Conservation (phyloP, 2,329 filamentous ascomycete species). For the Magnaporthiopsis poae region DNA sequence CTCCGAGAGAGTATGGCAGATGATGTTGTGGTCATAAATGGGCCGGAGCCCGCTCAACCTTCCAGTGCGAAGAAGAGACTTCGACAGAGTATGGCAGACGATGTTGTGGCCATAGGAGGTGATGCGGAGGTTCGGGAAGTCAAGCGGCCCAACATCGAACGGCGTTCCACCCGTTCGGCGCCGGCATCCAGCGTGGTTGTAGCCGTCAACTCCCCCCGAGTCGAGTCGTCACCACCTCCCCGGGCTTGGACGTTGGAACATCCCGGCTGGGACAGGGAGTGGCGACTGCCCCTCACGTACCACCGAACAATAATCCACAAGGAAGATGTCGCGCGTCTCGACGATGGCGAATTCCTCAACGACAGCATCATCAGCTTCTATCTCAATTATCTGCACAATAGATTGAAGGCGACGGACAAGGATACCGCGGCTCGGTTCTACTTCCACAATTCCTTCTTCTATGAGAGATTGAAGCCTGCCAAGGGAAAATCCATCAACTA, state of each 20-base stretch:
- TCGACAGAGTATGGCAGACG: not conserved
- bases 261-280: conserved; percentile 40
- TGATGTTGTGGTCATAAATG: not conserved
- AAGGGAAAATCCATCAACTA: conserved; percentile 63
- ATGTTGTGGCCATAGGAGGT: not conserved
- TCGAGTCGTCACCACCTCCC: not conserved
- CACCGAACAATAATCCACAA: conserved; percentile 58
- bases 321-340: conserved; percentile 64
- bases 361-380: conserved; percentile 90
- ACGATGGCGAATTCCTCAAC: conserved; percentile 80
- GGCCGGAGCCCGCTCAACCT: not conserved
- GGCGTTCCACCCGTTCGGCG: not conserved
- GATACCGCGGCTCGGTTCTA: conserved; percentile 58
- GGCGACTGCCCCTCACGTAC: conserved; percentile 53
- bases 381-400: conserved; percentile 59
- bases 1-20: not conserved
- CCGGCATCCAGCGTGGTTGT: not conserved
- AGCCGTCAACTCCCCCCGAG: not conserved
- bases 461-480: conserved; percentile 59
- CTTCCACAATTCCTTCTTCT: conserved; percentile 92
- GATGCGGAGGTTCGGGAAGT: not conserved
- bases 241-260: conserved; percentile 41
- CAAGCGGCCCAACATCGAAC: not conserved
- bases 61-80: not conserved
- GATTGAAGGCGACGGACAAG: conserved; percentile 44